These are phyloP conservation scores for Solanum etuberosum DNA, from an alignment of 257 asterid species.

Conservation along the genomic window DNA sequence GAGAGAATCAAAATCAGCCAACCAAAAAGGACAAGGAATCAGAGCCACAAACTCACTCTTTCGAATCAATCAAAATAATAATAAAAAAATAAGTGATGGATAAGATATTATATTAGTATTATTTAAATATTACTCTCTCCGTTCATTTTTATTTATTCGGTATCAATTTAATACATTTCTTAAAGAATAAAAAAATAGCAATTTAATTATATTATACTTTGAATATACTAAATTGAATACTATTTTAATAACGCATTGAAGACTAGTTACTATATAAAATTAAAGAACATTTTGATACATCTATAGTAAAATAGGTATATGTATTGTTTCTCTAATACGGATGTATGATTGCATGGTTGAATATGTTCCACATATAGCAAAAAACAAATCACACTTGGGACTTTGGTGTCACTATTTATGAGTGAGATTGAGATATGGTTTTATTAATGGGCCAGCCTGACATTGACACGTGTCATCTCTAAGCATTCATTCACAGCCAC, in stretches of 20 bases:
- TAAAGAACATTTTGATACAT: too few relatives aligned
- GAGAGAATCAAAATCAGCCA: background rate
- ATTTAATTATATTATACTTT: too few relatives aligned
- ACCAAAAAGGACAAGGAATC: background rate
- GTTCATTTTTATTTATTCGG: background rate
- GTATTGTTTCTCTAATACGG: background rate
- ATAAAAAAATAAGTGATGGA: background rate
- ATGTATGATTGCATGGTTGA: constrained; percentile 6
- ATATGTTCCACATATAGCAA: constrained; percentile 9
- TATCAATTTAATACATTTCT: background rate
- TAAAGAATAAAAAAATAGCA: too few relatives aligned
- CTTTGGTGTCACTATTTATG: background rate
- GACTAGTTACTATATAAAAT: too few relatives aligned
- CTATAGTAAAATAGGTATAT: background rate
- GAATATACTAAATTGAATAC: too few relatives aligned
- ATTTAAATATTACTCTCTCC: background rate
- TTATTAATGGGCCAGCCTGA: background rate
- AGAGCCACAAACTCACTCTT: background rate
- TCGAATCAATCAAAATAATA: background rate
- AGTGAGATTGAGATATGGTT: background rate
- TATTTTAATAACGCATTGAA: too few relatives aligned
- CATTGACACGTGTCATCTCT: constrained; percentile 36
- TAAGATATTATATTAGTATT: background rate
- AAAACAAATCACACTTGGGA: background rate
- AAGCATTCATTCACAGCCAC: constrained; percentile 44